phyloP scores from a whole-genome alignment of 2,329 filamentous ascomycete species.

The Calycina marina region DNA sequence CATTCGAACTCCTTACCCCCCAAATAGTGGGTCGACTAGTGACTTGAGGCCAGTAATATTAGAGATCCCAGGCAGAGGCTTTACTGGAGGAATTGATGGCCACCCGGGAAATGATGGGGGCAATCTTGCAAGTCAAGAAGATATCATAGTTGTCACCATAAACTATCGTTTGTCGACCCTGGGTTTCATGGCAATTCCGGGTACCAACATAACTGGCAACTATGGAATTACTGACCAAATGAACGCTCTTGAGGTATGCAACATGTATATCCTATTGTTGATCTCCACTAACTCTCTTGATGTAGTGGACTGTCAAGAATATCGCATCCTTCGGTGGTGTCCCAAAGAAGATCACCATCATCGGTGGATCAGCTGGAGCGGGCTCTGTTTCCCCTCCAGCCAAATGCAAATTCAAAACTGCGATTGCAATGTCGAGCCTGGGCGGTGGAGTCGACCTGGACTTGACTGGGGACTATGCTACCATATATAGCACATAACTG shows the following conservation, averaged over 20 bases:
- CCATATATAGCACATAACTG: constrained; percentile 37
- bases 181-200: constrained; percentile 31
- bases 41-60: constrained; percentile 20
- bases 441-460: constrained; percentile 35
- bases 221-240: constrained; percentile 37
- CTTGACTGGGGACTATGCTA: constrained; percentile 32
- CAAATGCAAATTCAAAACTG: constrained; percentile 31
- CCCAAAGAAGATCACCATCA: constrained; percentile 29
- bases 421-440: constrained; percentile 34
- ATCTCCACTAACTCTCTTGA: no score
- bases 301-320: constrained; percentile 32
- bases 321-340: constrained; percentile 33
- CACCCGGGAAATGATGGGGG: constrained; percentile 17
- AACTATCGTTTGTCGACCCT: constrained; percentile 18
- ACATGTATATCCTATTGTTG: no score
- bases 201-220: constrained; percentile 35
- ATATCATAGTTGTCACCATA: constrained; percentile 18
- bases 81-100: constrained; percentile 12
- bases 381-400: constrained; percentile 33
- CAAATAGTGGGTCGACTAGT: constrained; percentile 10
- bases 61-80: constrained; percentile 24
- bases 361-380: constrained; percentile 36
- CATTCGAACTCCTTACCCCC: constrained; percentile 26
- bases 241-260: constrained; percentile 28
- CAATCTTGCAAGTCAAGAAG: constrained; percentile 17